Base-by-base conservation (phyloP, 1,284 basidiomycete species). In the Amylostereum areolatum region DNA sequence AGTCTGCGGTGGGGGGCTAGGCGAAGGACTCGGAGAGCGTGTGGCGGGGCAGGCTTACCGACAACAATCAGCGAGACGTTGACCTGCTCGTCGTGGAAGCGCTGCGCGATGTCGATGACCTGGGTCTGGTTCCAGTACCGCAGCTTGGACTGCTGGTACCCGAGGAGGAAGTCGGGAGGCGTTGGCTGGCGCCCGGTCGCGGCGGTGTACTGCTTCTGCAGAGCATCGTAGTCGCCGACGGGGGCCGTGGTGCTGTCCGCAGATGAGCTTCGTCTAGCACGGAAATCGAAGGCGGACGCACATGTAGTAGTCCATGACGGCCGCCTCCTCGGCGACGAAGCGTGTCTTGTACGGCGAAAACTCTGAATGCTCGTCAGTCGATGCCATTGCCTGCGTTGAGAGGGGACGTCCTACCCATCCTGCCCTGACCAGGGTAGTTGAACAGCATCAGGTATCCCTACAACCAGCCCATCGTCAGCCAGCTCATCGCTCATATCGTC, bases 101-200 rank as follows among this genome's bases (percentile, higher is more conserved):
- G 50, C 49, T 70, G 67, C n/a, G 69, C 69, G 3, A 72, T 43
- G 46, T 67, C 65, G 11, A 66, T 46, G 8, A 71, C 59, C 49
- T 72, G 67, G 0, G 64, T 62, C 50, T 71, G 64, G 48, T 71
- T 70, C 55, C 58, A 71, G 50, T 72, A 72, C 31, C 70, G 61
- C n/a, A 72, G 59, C 51, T 70, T 72, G 6, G 69, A 71, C 56
- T 71, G 70, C 53, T 70, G 69, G 46, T 68, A 71, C 34, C 70
- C 69, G 7, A 69, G 56, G 28, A 63, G 60, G 45, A 66, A 70
- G 32, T 70, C 68, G 3, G 69, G 70, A 10, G 69, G 69, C 5
- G 62, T 67, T 1, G 69, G 69, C 53, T 72, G 69, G 36, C 69
- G 42, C 62, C 68, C 69, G 43, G 70, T 72, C 4, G 69, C 68